Percentiles rank a stretch among this genome's conserved stretches.
Evolutionary conservation across 192 early-diverging fungal species (phyloP).

Genomic region (Gryganskiella cystojenkinii): DNA sequence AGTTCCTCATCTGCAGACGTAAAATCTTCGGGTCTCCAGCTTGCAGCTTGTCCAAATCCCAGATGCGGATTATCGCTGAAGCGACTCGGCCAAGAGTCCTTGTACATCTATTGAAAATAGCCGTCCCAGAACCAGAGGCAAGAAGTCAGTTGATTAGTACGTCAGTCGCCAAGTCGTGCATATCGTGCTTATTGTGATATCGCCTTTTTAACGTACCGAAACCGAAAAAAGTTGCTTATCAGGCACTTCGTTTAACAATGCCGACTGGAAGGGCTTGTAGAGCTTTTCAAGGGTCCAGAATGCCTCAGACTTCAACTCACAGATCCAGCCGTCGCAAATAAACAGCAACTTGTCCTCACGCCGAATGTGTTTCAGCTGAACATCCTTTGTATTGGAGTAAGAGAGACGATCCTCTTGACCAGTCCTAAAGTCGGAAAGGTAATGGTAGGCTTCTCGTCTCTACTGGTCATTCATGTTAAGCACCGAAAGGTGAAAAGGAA

Average conservation of each 20-base stretch:
- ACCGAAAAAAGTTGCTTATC: slow-evolving; percentile 20
- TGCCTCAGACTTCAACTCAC: slow-evolving; percentile 23
- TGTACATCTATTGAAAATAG: slow-evolving; percentile 25
- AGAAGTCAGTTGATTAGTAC: neutral
- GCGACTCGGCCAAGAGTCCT: slow-evolving; percentile 23
- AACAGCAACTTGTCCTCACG: slow-evolving; percentile 27
- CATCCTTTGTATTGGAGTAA: slow-evolving; percentile 15
- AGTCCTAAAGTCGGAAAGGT: neutral
- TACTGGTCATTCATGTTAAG: neutral
- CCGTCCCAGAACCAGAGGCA: neutral
- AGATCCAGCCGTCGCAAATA: slow-evolving; percentile 15
- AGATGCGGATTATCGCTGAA: slow-evolving; percentile 47
- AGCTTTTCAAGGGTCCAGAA: slow-evolving; percentile 21
- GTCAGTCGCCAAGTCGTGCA: neutral
- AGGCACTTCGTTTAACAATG: slow-evolving; percentile 1
- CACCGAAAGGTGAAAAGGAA: neutral
- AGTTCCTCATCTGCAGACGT: slow-evolving; percentile 20
- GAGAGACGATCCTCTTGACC: slow-evolving; percentile 11
- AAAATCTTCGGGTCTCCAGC: slow-evolving; percentile 39
- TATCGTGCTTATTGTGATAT: neutral
- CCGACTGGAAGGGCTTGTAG: slow-evolving; percentile 10
- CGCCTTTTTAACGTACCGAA: slow-evolving; percentile 18
- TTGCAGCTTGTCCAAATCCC: slow-evolving; percentile 22
- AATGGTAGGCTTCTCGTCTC: neutral
- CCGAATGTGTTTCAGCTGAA: slow-evolving; percentile 19